These are phyloP conservation scores for Termitomyces sp. DNA, from an alignment of 768 basidiomycete genomes.

Conservation along the genomic window DNA sequence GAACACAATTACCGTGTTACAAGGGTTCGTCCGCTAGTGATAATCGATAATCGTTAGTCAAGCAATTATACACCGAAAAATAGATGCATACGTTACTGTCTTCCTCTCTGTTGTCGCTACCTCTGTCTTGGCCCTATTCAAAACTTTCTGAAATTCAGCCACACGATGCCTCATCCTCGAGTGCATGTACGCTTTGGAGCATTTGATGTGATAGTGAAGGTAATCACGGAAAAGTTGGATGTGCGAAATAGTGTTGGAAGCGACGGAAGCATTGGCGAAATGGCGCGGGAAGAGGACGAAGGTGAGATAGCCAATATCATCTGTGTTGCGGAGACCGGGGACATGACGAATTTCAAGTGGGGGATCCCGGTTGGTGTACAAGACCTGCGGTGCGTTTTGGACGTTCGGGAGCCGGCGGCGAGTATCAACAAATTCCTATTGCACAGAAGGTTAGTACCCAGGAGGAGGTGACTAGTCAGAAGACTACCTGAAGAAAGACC, in stretches of 20 bases:
- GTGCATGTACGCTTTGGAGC: constrained; percentile 99
- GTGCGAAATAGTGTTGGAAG: constrained; percentile 82
- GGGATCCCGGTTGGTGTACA: constrained; percentile 91
- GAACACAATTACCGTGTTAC: constrained; percentile 35
- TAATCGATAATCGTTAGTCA: not conserved
- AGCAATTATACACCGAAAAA: not conserved
- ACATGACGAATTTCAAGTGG: constrained; percentile 94
- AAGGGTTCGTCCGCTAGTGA: constrained; percentile 50
- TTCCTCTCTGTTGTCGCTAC: constrained; percentile 75
- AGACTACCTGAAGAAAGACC: constrained; percentile 91
- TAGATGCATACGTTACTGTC: constrained; percentile 74
- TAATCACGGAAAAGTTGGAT: constrained; percentile 98
- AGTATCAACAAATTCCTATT: constrained; percentile 98
- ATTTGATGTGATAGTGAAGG: constrained; percentile 99
- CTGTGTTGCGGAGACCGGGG: constrained; percentile 70
- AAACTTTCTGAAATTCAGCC: constrained; percentile 90
- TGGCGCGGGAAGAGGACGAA: constrained; percentile 98
- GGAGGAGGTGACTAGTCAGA: not conserved
- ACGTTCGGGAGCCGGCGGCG: constrained; percentile 84
- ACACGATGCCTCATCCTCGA: constrained; percentile 93
- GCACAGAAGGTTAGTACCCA: not conserved
- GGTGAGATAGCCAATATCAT: constrained; percentile 94
- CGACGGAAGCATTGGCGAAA: constrained; percentile 66
- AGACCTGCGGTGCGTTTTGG: constrained; percentile 95
- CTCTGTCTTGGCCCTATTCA: constrained; percentile 96